Base-by-base conservation (phyloP, 2,329 filamentous ascomycete genomes). In the Neofusicoccum parvum region DNA sequence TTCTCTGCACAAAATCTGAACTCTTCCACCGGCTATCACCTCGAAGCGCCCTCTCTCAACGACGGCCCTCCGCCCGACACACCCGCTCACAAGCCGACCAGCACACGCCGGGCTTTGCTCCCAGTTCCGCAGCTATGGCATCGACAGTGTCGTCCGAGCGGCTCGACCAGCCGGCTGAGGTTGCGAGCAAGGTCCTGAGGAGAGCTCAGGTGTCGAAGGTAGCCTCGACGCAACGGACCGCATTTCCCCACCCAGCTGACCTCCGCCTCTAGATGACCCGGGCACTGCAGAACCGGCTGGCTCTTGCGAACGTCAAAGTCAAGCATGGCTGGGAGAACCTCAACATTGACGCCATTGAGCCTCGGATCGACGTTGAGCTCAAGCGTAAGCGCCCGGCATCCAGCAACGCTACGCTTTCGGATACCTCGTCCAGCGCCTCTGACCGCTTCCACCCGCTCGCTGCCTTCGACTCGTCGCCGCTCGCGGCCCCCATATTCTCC, bases 301-400 rank as follows among this genome's bases (percentile, higher is more conserved):
- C 95, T 66, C 88, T 98, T 69, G 95, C 95, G 76, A 95, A 96
- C 79, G 95, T 97, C 86, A 98, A 98, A 82, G 93, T 95, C 71
- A 93, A 96, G 80, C 91, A 96, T 81, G 94, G 94, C 76, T 96
- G 93, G 89, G 91, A 97, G 80, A 92, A 95, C 78, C 86, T 96
- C 76, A 92, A 90, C 68, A 87, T 96, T 74, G 92, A 93, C 76
- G 89, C 85, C 68, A 92, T 97, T 80, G 92, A 96, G 80, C 92
- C 92, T 60, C 91, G 90, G 76, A 82, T 94, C 68, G 90, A 94
- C 75, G 87, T 93, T 75, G 87, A 94, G 79, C 84, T 94, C 75
- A 87, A 90, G 80, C 86, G 89, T 71, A 91, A 90, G 80, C 86
- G 90, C 72, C 83, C 89, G 64, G 82, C 83, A 69, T 83, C 82